phyloP scores from a whole-genome alignment of 176 grass and related monocot genomes.

The Avena sativa region DNA sequence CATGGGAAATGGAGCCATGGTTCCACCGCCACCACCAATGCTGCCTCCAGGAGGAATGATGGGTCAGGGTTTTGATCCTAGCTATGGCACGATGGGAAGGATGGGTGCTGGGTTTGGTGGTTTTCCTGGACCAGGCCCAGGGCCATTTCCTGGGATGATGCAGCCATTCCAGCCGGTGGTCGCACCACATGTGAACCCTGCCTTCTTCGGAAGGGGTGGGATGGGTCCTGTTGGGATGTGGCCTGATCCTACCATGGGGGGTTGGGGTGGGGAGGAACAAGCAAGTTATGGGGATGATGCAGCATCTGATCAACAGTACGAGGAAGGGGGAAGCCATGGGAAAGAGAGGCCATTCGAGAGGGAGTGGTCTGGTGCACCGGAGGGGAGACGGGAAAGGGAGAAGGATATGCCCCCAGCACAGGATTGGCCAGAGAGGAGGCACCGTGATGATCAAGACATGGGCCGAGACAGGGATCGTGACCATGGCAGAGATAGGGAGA shows the following conservation, averaged over 20 bases:
- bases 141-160: conserved; percentile 84
- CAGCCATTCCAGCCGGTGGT: conserved; percentile 76
- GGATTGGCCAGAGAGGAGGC: conserved; percentile 64
- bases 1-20: conserved; percentile 75
- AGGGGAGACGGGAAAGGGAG: conserved; percentile 76
- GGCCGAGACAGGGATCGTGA: conserved; percentile 66
- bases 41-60: conserved; percentile 72
- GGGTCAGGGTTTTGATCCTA: conserved; percentile 84
- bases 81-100: conserved; percentile 75
- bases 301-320: conserved; percentile 83
- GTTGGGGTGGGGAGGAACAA: conserved; percentile 82
- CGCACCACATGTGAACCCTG: conserved; percentile 88
- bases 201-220: conserved; percentile 81
- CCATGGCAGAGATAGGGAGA: conserved; percentile 58
- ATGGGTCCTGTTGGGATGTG: conserved; percentile 81
- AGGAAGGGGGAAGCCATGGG: conserved; percentile 64
- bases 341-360: conserved; percentile 75
- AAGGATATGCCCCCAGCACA: conserved; percentile 65
- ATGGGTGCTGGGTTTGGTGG: conserved; percentile 84
- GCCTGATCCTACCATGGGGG: conserved; percentile 75
- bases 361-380: conserved; percentile 69
- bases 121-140: conserved; percentile 67
- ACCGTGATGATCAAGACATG: conserved; percentile 67
- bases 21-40: conserved; percentile 69
- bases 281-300: conserved; percentile 87